Conservation (phyloP, 2,329 filamentous ascomycete genomes). For the Aspergillus aculeatus region DNA sequence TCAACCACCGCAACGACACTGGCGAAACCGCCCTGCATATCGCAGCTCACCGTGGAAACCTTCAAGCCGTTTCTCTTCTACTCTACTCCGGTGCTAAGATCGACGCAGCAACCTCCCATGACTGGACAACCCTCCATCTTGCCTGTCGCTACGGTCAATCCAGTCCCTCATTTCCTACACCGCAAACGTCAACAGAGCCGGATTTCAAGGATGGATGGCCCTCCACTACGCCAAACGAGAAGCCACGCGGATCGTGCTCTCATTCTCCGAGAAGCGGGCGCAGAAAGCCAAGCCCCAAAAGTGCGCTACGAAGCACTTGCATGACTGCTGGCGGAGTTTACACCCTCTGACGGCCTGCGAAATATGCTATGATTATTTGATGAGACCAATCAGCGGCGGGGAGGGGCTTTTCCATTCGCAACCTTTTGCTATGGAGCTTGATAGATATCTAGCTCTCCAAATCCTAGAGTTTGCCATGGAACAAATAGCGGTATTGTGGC, state of each 20-base stretch:
- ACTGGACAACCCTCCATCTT: neutral
- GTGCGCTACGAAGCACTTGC: neutral
- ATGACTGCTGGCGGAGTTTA: neutral
- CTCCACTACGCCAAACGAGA: neutral
- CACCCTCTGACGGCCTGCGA: neutral
- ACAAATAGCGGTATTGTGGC: too few relatives aligned
- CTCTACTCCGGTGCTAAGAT: neutral
- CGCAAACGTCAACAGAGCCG: neutral
- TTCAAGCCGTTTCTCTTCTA: neutral
- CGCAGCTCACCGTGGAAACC: neutral
- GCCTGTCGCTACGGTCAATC: neutral
- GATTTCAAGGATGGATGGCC: neutral
- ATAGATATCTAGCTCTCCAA: too few relatives aligned
- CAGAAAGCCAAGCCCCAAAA: neutral
- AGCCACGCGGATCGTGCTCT: neutral
- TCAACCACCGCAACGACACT: neutral
- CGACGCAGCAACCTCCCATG: neutral
- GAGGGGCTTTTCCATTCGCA: conserved; percentile 24
- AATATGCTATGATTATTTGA: conserved; percentile 14
- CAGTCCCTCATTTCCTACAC: neutral
- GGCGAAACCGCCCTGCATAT: neutral
- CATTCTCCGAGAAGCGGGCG: neutral
- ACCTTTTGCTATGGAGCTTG: too few relatives aligned
- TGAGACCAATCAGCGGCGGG: conserved; percentile 29
- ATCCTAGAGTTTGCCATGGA: conserved; percentile 19